Evolutionary conservation across 2,329 filamentous ascomycete genomes (phyloP), one percentile per base, ranked within the genome.

Genomic region (Stachybotrys echinatus): DNA sequence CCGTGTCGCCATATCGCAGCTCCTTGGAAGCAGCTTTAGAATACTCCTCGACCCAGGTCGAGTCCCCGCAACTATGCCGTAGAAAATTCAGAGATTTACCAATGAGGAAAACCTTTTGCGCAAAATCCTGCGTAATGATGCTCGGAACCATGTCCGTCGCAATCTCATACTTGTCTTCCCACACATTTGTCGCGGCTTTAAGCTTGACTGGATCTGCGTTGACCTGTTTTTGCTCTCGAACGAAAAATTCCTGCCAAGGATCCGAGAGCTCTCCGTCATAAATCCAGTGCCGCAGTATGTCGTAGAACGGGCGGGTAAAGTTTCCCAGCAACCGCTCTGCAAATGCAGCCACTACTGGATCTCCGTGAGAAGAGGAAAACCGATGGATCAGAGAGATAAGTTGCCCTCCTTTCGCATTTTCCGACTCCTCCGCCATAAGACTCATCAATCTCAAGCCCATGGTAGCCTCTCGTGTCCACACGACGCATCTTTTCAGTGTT

Each of bases 61-160:
- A 89, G 65, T 99, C 95, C 8, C 87, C 87, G 65, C 94, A 99
- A 58, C 91, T 92, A 68, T 96, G 92, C 21, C 94, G 86, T 65
- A 99, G 96, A 69, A 99, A 99, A 68, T 99, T 99, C 49, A 99
- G 79, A 4, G 92, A 96, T 68, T 99, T 99, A 50, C 94, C 94
- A 59, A 99, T 99, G 7, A 99, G 74, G 61, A 97, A 97, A 6
- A 99, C 89, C 64, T 96, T 96, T 58, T 94, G 89, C 0, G 94
- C 91, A 69, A 99, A 96, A 53, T 96, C 92, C 42, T 87, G 80
- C 0, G 90, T 95, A 58, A 96, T 91, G 61, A 97, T 97, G 40
- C 87, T 92, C 0, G 94, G 94, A 21, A 96, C 85, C 88, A 96
- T 94, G 45, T 81, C 79, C 51, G 88, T 80, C 58, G 89, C 85